Base-by-base conservation (phyloP, 2,329 filamentous ascomycete genomes). In the Gyromitra esculenta region DNA sequence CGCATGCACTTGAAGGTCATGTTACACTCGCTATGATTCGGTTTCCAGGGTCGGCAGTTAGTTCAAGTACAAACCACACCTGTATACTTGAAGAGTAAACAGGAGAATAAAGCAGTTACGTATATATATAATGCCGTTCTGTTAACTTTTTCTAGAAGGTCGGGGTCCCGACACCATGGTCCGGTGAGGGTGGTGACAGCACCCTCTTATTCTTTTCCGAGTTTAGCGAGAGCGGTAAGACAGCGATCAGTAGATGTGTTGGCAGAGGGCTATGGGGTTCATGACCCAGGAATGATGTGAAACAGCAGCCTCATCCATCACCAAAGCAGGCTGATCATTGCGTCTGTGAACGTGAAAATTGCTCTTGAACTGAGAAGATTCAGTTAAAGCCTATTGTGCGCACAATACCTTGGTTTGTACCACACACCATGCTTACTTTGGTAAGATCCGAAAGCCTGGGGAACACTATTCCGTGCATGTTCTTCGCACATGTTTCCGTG, bases 111-210 rank as follows among this genome's bases (percentile, higher is more conserved):
- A 69, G 21, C 13, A 52, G 31, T 54, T 21, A 59, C 35, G 39
- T 65, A 59, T 52, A 48, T 66, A 59, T 66, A 60, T 57, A 57
- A 64, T 72, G 52, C 25, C 18, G 50, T 60, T 1, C 35, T 66
- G 50, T 66, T 73, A 43, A 45, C 59, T 39, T 54, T 64, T 75
- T 75, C 72, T 59, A 75, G 72, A 75, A 75, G 66, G 45, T 59
- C 52, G 50, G 60, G 60, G 39, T 73, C 66, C 72, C 72, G 57
- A 70, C 48, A 3, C 72, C 72, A 75, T 75, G 72, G 72, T 75
- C 72, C 57, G 72, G 57, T 54, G 50, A 18, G 25, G 21, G 41
- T 45, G 50, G 39, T 66, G 50, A 73, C 70, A 73, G 62, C 66
- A 56, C 66, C 66, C 62, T 50, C 62, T 66, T 56, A 4, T 71